phyloP scores from a whole-genome alignment of 1,284 basidiomycete species.

The Lentinula novae-zelandiae region DNA sequence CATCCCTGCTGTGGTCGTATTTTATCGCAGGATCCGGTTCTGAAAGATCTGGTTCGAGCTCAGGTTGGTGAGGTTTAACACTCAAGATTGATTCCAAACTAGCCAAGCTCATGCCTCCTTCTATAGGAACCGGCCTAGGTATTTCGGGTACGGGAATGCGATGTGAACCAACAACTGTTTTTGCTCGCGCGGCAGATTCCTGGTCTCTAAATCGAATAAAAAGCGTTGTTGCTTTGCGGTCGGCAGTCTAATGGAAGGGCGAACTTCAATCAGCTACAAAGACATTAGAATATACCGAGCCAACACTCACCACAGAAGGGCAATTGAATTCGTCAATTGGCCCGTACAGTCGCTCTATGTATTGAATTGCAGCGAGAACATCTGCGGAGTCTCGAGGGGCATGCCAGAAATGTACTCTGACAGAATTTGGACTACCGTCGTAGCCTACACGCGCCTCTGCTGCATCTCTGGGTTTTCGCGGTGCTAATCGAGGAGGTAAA shows the following conservation, averaged over 20 bases:
- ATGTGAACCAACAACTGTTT: not conserved
- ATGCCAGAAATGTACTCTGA: conserved; percentile 8
- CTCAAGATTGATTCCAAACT: not conserved
- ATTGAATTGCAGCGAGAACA: conserved; percentile 10
- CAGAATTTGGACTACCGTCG: conserved; percentile 5
- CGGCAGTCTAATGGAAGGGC: not conserved
- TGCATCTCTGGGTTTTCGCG: not conserved
- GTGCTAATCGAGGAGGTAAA: not conserved
- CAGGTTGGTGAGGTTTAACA: not conserved
- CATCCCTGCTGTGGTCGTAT: not conserved
- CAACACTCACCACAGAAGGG: not conserved
- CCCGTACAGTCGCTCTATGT: conserved; percentile 11
- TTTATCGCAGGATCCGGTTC: not conserved
- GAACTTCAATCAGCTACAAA: not conserved
- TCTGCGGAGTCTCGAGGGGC: conserved; percentile 2
- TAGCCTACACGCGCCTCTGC: conserved; percentile 2
- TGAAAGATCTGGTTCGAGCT: not conserved
- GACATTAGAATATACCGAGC: not conserved
- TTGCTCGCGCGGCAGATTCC: conserved; percentile 5
- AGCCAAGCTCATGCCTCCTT: conserved; percentile 5
- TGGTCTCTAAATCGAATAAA: conserved; percentile 8
- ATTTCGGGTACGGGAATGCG: conserved; percentile 1
- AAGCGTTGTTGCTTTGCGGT: not conserved
- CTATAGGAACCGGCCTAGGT: not conserved
- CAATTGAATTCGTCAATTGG: conserved; percentile 9